These are phyloP conservation scores for Pseudopediastrum boryanum DNA, from an alignment of 139 green algal genomes.

Conservation along the genomic window DNA sequence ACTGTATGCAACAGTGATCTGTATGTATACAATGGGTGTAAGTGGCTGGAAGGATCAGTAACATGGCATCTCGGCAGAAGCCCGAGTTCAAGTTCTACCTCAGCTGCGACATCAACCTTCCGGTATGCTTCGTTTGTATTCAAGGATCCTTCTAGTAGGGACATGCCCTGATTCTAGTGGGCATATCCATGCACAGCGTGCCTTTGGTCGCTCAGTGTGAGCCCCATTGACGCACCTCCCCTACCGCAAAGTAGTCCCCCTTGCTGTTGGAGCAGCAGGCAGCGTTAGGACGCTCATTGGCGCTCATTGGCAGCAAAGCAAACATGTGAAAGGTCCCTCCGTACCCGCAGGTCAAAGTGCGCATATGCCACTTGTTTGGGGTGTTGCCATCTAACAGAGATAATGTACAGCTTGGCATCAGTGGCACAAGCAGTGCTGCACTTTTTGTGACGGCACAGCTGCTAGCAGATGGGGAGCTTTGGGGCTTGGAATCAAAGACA, in stretches of 20 bases:
- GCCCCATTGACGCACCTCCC: no score
- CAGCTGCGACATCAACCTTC: conserved; percentile 76
- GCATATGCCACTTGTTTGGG: conserved; percentile 57
- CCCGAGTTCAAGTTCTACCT: conserved; percentile 68
- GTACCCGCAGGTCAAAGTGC: conserved; percentile 54
- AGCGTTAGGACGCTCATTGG: no score
- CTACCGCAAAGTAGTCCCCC: no score
- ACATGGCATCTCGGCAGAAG: conserved; percentile 2
- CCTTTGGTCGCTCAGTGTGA: no score
- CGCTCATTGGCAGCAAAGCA: neutral
- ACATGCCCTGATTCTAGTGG: no score
- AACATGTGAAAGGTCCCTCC: neutral
- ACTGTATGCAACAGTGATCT: neutral
- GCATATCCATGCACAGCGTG: no score
- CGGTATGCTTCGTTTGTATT: no score
- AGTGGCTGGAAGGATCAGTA: neutral
- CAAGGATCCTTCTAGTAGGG: no score
- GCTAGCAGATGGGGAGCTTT: conserved; percentile 50
- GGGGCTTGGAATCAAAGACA: conserved; percentile 60
- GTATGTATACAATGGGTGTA: neutral
- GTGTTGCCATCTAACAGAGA: conserved; percentile 43
- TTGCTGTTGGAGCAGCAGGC: no score
- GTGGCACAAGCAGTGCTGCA: no score
- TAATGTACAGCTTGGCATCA: neutral
- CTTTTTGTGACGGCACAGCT: conserved; percentile 62